A percentile compares a stretch with the other conserved stretches of the same genome.
Conservation (phyloP, 164 flowering plant genomes). For the Nymphaea thermarum region DNA sequence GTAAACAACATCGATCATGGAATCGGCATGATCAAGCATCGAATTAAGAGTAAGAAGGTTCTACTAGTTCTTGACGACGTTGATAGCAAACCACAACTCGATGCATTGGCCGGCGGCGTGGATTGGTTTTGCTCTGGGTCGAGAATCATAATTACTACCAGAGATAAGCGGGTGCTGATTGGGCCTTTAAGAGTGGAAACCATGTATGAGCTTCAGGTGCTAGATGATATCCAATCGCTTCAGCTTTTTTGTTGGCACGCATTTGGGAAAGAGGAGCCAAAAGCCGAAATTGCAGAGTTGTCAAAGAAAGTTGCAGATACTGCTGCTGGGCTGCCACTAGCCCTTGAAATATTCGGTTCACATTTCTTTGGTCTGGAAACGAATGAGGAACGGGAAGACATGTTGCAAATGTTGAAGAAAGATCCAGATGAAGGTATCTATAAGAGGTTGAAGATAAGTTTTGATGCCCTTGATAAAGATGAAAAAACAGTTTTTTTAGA, state of each 20-base stretch:
- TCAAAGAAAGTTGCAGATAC: neutral
- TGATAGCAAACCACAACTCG: neutral
- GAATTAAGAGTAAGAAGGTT: neutral
- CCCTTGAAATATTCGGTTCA: constrained; percentile 8
- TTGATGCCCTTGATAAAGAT: constrained; percentile 2
- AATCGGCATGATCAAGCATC: neutral
- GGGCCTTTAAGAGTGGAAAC: neutral
- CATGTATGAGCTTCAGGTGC: neutral
- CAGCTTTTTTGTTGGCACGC: neutral
- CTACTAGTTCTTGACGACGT: constrained; percentile 3
- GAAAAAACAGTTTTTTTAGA: constrained; percentile 6
- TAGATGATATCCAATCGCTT: neutral
- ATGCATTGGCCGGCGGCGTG: neutral
- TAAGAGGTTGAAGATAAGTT: constrained; percentile 9
- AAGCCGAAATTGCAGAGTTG: neutral
- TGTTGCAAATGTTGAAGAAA: constrained; percentile 1
- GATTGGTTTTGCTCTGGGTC: neutral
- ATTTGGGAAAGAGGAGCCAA: neutral
- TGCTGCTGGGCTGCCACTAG: constrained; percentile 9
- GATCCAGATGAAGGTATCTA: neutral
- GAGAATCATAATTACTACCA: constrained; percentile 8
- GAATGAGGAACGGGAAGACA: constrained; percentile 2
- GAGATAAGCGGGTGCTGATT: constrained; percentile 3
- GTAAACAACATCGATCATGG: neutral
- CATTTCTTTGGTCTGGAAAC: neutral